Evolutionary conservation across 225 moss, liverwort and hornwort species (phyloP).

Genomic region (Takakia lepidozioides): DNA sequence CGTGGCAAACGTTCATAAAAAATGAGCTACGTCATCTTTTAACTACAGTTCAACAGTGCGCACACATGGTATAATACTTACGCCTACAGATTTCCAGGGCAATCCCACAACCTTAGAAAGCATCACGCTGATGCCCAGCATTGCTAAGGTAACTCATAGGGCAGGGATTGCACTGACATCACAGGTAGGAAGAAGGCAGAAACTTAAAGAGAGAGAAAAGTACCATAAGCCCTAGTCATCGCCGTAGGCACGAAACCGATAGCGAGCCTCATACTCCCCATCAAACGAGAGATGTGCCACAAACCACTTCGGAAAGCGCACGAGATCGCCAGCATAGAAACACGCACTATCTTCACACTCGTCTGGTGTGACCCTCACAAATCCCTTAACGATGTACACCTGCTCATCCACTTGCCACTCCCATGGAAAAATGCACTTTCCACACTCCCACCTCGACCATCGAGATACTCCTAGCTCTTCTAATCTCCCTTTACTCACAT

Average conservation of each 20-base stretch:
- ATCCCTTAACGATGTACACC: conserved; percentile 67
- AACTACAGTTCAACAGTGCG: too few relatives aligned
- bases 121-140: too few relatives aligned
- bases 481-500: conserved; percentile 35
- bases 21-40: too few relatives aligned
- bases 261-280: conserved; percentile 57
- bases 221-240: conserved; percentile 19
- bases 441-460: conserved; percentile 84
- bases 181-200: too few relatives aligned
- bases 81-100: too few relatives aligned
- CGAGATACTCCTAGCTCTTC: conserved; percentile 52
- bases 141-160: too few relatives aligned
- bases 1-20: too few relatives aligned
- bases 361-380: conserved; percentile 58
- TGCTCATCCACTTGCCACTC: conserved; percentile 85
- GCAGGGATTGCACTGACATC: too few relatives aligned
- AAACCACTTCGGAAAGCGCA: conserved; percentile 89
- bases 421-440: conserved; percentile 32
- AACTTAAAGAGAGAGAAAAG: neutral
- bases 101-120: too few relatives aligned
- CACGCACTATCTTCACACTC: conserved; percentile 53
- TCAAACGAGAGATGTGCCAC: conserved; percentile 51
- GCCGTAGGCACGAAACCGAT: conserved; percentile 76
- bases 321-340: conserved; percentile 82
- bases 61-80: too few relatives aligned